Evolutionary conservation across 2,329 filamentous ascomycete genomes (phyloP).

Genomic region (Trichoderma sp.): DNA sequence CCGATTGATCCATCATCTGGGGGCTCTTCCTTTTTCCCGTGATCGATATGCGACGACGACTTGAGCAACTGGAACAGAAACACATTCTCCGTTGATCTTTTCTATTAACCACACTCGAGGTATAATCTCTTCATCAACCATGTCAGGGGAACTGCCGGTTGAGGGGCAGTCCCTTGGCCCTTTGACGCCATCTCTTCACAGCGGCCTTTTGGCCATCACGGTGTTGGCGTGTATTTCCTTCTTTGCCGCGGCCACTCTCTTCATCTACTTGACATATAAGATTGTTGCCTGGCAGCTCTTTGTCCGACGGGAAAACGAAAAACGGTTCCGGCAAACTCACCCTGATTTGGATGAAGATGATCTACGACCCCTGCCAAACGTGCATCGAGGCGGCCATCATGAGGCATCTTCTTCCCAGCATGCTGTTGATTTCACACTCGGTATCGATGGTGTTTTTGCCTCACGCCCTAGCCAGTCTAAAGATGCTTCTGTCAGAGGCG

Average conservation of each 20-base stretch:
- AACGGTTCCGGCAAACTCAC: background rate
- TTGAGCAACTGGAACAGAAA: background rate
- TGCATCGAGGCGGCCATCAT: background rate
- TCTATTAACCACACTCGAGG: background rate
- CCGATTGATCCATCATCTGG: background rate
- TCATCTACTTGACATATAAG: conserved; percentile 34
- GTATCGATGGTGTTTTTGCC: conserved; percentile 36
- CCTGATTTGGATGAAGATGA: background rate
- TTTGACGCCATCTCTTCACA: conserved; percentile 23
- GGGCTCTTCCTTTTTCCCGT: background rate
- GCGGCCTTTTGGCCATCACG: conserved; percentile 32
- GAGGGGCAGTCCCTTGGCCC: conserved; percentile 27
- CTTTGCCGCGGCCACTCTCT: conserved; percentile 28
- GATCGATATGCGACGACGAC: conserved; percentile 14
- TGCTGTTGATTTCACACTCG: conserved; percentile 34
- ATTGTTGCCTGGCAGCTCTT: conserved; percentile 31
- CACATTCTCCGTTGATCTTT: background rate
- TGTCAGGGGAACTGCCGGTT: background rate
- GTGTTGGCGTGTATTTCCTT: conserved; percentile 33
- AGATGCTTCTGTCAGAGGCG: background rate
- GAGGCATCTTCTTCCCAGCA: conserved; percentile 23
- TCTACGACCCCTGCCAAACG: conserved; percentile 16
- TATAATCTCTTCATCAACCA: background rate
- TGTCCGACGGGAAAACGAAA: conserved; percentile 17
- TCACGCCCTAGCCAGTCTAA: conserved; percentile 10